These are phyloP conservation scores for Samsoniella hepiali DNA, from an alignment of 2,329 filamentous ascomycete genomes.

Conservation along the genomic window DNA sequence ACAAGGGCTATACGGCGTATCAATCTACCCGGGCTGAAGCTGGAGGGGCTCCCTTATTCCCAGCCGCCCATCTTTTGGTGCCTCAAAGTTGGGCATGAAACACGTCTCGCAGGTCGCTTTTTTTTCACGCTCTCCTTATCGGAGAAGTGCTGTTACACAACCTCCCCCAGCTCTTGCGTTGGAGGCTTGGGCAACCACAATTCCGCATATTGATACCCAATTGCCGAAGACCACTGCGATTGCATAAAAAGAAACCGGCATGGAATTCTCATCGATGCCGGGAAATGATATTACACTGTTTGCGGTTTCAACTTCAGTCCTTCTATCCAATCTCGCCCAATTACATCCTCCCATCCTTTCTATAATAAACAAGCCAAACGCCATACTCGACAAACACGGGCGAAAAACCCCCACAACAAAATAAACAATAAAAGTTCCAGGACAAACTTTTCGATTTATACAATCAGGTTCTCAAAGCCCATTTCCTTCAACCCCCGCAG, in stretches of 20 bases:
- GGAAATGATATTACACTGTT: not conserved
- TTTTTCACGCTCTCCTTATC: not conserved
- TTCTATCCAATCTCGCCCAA: not conserved
- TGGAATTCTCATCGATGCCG: not conserved
- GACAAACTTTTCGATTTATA: slow-evolving; percentile 29
- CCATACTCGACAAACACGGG: not conserved
- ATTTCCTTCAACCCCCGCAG: slow-evolving; percentile 42
- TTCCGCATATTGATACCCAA: no score
- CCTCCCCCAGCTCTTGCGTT: no score
- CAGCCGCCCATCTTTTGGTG: not conserved
- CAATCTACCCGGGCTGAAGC: not conserved
- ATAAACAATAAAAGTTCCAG: not conserved
- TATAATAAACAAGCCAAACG: not conserved
- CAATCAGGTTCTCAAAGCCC: slow-evolving; percentile 45
- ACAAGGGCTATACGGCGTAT: no score
- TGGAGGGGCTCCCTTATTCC: not conserved
- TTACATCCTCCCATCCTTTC: not conserved
- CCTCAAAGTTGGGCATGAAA: not conserved
- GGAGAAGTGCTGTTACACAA: no score
- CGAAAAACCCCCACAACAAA: not conserved
- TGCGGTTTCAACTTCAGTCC: not conserved
- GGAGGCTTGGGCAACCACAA: no score
- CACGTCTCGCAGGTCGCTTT: not conserved
- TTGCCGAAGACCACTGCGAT: not conserved
- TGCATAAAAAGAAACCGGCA: not conserved